Percentiles rank a stretch among this genome's conserved stretches.
Conservation (phyloP, 805 yeast genomes). For the Cyberlindnera veronae region DNA sequence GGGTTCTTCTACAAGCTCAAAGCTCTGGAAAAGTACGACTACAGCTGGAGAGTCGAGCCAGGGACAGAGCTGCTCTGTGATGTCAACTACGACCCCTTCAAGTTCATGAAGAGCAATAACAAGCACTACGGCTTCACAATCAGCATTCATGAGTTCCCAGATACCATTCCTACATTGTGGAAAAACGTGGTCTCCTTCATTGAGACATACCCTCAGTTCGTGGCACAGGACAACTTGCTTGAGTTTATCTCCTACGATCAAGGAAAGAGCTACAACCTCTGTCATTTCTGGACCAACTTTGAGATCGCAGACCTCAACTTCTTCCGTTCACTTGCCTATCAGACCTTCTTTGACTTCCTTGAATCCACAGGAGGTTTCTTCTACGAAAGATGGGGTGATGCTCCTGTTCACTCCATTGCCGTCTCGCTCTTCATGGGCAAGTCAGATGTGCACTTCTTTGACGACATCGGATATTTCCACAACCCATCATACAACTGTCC, state of each 20-base stretch:
- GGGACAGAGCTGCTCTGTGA: constrained; percentile 54
- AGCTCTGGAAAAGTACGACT: constrained; percentile 43
- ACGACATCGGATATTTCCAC: constrained; percentile 80
- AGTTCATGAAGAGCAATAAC: constrained; percentile 56
- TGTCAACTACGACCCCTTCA: constrained; percentile 49
- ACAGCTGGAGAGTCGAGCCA: constrained; percentile 63
- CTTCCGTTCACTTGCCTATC: constrained; percentile 44
- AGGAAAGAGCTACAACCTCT: constrained; percentile 44
- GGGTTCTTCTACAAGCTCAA: constrained; percentile 55
- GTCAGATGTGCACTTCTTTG: constrained; percentile 71
- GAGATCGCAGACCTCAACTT: constrained; percentile 53
- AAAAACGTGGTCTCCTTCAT: constrained; percentile 43
- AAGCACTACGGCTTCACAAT: constrained; percentile 76
- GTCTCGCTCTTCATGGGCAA: constrained; percentile 70
- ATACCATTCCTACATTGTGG: constrained; percentile 53
- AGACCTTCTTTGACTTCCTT: constrained; percentile 40
- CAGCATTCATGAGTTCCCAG: constrained; percentile 65
- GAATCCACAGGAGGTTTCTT: constrained; percentile 51
- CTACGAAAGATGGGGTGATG: constrained; percentile 85
- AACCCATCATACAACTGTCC: constrained; percentile 60
- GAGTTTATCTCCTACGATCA: constrained; percentile 46
- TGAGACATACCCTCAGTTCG: constrained; percentile 38
- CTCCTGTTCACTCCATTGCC: constrained; percentile 86
- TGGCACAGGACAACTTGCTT: constrained; percentile 54
- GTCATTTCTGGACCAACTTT: constrained; percentile 67